phyloP scores from a whole-genome alignment of 2,329 filamentous ascomycete species.

The Penicillium vulpinum region DNA sequence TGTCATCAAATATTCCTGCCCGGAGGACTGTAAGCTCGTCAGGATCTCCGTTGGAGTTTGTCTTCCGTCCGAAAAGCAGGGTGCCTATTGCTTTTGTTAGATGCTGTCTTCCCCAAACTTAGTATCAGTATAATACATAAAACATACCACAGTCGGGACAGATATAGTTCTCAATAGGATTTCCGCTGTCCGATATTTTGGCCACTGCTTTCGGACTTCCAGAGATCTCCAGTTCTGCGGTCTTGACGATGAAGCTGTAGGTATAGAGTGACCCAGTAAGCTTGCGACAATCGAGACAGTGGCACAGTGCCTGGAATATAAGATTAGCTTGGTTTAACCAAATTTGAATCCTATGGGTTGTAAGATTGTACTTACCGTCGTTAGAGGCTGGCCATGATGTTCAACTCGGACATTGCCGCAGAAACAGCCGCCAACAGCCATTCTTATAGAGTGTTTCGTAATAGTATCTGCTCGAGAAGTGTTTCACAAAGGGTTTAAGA shows the following conservation, averaged over 20 bases:
- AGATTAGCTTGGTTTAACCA: slow-evolving; percentile 6
- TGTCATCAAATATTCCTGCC: slow-evolving; percentile 40
- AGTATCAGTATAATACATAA: slow-evolving; percentile 9
- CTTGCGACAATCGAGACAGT: slow-evolving; percentile 44
- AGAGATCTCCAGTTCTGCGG: slow-evolving; percentile 28
- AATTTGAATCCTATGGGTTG: neutral
- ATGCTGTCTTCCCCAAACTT: neutral
- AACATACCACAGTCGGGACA: slow-evolving; percentile 40
- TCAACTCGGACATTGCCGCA: slow-evolving; percentile 40
- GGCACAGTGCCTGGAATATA: slow-evolving; percentile 34
- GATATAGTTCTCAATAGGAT: slow-evolving; percentile 38
- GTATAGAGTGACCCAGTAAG: slow-evolving; percentile 34
- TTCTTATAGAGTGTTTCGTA: slow-evolving; percentile 13
- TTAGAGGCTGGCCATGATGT: slow-evolving; percentile 33
- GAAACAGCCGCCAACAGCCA: slow-evolving; percentile 37
- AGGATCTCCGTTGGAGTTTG: slow-evolving; percentile 20
- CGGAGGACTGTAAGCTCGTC: slow-evolving; percentile 32
- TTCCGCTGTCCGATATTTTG: slow-evolving; percentile 40
- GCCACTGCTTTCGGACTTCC: slow-evolving; percentile 38
- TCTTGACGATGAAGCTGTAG: slow-evolving; percentile 35
- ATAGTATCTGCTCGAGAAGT: neutral
- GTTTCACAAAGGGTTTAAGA: neutral
- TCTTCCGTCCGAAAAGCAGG: slow-evolving; percentile 29
- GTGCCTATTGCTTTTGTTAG: slow-evolving; percentile 24
- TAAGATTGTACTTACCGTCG: slow-evolving; percentile 24